phyloP scores from a whole-genome alignment of 2,329 filamentous ascomycete species.

The Acephala macrosclerotiorum region DNA sequence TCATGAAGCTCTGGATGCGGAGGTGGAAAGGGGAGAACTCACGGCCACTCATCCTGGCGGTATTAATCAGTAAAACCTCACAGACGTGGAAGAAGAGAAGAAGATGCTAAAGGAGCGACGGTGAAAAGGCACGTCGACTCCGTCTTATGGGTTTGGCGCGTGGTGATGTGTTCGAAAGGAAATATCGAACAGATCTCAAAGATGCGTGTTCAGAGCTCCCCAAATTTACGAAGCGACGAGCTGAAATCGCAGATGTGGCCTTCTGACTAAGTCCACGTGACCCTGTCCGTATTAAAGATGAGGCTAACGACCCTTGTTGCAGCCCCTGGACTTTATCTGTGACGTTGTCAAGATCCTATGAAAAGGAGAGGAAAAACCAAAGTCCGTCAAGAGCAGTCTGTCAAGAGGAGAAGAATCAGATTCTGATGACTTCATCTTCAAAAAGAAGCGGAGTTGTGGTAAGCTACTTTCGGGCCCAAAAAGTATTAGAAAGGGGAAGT shows the following conservation, averaged over 20 bases:
- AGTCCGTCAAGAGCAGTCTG: not conserved
- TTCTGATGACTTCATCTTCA: too few species aligned
- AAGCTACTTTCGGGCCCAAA: not conserved
- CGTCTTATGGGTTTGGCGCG: conserved; percentile 37
- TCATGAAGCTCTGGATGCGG: conserved; percentile 24
- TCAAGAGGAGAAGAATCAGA: too few species aligned
- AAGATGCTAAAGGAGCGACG: conserved; percentile 41
- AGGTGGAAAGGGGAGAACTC: conserved; percentile 39
- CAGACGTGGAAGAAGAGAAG: conserved; percentile 46
- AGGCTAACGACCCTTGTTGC: conserved; percentile 6
- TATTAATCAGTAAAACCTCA: conserved; percentile 45
- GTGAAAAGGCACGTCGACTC: conserved; percentile 37
- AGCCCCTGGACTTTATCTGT: conserved; percentile 6
- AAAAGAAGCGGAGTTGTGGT: not conserved
- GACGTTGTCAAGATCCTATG: conserved; percentile 2
- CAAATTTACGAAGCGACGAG: too few species aligned
- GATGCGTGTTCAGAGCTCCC: conserved; percentile 21
- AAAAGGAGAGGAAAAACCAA: not conserved
- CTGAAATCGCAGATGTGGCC: not conserved
- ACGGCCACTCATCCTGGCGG: conserved; percentile 53
- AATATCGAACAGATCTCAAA: conserved; percentile 40
- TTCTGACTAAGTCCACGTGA: not conserved
- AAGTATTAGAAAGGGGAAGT: not conserved
- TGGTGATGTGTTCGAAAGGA: conserved; percentile 41
- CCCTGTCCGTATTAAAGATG: not conserved